phyloP scores from a whole-genome alignment of 805 yeast genomes.

The Candida awuae region DNA sequence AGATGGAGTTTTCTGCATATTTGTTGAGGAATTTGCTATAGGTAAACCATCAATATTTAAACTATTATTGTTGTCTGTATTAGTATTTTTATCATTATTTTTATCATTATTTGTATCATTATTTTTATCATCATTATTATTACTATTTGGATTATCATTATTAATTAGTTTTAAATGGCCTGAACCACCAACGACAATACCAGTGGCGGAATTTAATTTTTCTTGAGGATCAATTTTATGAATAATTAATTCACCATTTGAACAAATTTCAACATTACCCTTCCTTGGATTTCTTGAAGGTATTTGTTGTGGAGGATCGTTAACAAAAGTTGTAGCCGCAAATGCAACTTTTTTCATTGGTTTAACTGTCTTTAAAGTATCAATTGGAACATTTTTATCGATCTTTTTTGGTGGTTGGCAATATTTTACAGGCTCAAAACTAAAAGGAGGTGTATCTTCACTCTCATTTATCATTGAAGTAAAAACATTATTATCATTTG shows the following conservation, averaged over 20 bases:
- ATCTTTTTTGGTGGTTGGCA: slow-evolving; percentile 25
- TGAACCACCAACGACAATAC: slow-evolving; percentile 73
- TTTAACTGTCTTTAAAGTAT: slow-evolving; percentile 20
- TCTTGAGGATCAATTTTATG: slow-evolving; percentile 29
- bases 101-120: neutral
- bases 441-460: slow-evolving; percentile 18
- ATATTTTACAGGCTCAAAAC: slow-evolving; percentile 17
- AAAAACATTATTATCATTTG: slow-evolving; percentile 13
- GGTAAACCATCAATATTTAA: slow-evolving; percentile 17
- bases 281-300: slow-evolving; percentile 77
- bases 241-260: slow-evolving; percentile 29
- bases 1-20: slow-evolving; percentile 15
- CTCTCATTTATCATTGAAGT: slow-evolving; percentile 16
- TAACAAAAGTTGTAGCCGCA: slow-evolving; percentile 61
- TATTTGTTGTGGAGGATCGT: slow-evolving; percentile 91
- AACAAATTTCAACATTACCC: slow-evolving; percentile 54
- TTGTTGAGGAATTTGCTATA: slow-evolving; percentile 13
- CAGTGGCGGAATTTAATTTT: slow-evolving; percentile 40
- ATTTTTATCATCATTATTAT: slow-evolving; percentile 7
- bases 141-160: no score
- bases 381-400: slow-evolving; percentile 24
- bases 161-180: slow-evolving; percentile 48
- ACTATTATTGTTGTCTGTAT: slow-evolving; percentile 2
- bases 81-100: slow-evolving; percentile 11
- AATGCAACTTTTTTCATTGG: slow-evolving; percentile 62